A percentile compares a stretch with the other conserved stretches of the same genome.
Conservation (phyloP, 2,329 filamentous ascomycete species). For the Aspergillus clavatus region DNA sequence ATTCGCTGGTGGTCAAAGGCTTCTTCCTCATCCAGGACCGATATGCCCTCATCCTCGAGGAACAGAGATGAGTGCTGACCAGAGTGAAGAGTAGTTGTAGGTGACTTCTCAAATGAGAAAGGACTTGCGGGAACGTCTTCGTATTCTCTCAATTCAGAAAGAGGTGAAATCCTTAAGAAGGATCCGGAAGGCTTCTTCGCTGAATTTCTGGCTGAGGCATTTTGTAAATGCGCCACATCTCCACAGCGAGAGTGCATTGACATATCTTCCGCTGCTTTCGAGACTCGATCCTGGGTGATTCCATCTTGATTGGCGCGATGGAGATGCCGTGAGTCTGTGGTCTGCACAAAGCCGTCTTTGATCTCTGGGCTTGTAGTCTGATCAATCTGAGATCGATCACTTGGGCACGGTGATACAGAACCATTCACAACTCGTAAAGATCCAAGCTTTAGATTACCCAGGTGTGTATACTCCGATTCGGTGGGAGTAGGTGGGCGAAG, state of each 20-base stretch:
- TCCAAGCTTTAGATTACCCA: slow-evolving; percentile 37
- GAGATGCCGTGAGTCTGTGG: neutral
- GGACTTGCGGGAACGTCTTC: slow-evolving; percentile 28
- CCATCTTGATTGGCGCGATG: slow-evolving; percentile 1
- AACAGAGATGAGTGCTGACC: slow-evolving; percentile 9
- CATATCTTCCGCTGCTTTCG: neutral
- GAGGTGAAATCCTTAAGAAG: slow-evolving; percentile 17
- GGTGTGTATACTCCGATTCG: slow-evolving; percentile 35
- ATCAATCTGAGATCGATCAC: slow-evolving; percentile 26
- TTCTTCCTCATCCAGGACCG: slow-evolving; percentile 17
- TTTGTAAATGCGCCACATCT: slow-evolving; percentile 8
- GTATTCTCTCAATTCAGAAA: slow-evolving; percentile 12
- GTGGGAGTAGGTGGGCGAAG: slow-evolving; percentile 24
- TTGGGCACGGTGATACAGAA: slow-evolving; percentile 35
- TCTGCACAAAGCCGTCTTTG: neutral
- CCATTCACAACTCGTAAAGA: slow-evolving; percentile 40
- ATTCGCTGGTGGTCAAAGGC: slow-evolving; percentile 7
- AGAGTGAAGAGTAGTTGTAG: slow-evolving; percentile 14
- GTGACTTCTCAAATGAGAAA: slow-evolving; percentile 34
- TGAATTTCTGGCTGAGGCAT: slow-evolving; percentile 1
- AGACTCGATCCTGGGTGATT: neutral
- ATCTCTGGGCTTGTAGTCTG: slow-evolving; percentile 12
- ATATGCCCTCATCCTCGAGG: slow-evolving; percentile 18
- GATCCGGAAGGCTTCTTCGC: slow-evolving; percentile 2
- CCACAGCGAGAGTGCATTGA: neutral